Conservation (phyloP, 495 filamentous ascomycete species). For the Staphylotrichum longicolle region DNA sequence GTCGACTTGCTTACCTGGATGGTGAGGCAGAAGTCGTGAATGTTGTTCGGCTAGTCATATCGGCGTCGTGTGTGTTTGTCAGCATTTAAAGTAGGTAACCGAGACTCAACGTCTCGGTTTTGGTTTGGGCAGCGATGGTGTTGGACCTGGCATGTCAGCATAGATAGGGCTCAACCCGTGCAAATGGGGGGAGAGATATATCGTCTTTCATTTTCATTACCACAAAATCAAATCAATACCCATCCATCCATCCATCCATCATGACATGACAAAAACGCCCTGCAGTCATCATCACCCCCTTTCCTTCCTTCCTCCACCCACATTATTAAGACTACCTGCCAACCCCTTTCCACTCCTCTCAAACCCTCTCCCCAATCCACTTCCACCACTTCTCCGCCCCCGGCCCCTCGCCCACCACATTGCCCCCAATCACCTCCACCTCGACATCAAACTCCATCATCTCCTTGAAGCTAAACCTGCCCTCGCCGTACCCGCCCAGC, state of each 20-base stretch:
- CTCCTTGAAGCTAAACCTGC: conserved; percentile 72
- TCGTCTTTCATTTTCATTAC: neutral
- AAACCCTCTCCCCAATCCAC: conserved; percentile 62
- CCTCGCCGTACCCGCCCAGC: conserved; percentile 74
- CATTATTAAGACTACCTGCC: neutral
- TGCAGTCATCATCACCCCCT: no score
- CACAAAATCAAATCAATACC: conserved; percentile 14
- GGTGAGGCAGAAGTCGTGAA: conserved; percentile 60
- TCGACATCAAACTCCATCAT: conserved; percentile 79
- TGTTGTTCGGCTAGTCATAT: neutral
- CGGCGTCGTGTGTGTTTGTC: neutral
- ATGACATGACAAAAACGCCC: no score
- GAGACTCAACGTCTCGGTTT: conserved; percentile 30
- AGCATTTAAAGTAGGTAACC: conserved; percentile 8
- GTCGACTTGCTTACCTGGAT: conserved; percentile 93
- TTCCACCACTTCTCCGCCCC: conserved; percentile 79
- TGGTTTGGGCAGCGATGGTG: neutral
- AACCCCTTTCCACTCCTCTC: neutral
- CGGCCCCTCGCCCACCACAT: conserved; percentile 67
- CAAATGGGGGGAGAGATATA: conserved; percentile 24
- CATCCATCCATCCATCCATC: neutral
- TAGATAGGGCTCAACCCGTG: conserved; percentile 34
- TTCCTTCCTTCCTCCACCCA: no score
- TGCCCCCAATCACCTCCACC: conserved; percentile 77
- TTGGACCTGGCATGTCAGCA: neutral